Evolutionary conservation across 306 rosid species (phyloP), one percentile per base, ranked within the genome.

Genomic region (Arachis hypogaea): DNA sequence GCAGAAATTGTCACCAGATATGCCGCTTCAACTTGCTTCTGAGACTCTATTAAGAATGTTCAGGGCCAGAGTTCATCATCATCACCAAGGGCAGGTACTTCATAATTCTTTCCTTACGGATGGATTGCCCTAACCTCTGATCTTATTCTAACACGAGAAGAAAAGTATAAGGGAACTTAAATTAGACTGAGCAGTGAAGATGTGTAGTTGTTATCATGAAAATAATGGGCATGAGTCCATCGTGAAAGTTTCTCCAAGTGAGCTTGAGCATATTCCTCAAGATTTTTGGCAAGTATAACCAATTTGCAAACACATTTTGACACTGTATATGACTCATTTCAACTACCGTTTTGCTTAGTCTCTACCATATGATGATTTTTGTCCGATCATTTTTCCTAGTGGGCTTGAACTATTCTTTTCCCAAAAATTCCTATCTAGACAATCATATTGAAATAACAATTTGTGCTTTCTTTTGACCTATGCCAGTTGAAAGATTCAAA

Each of bases 11-110:
- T 94, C 97, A 43, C 88, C 93, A 38, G 95, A 88, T 82, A 92
- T 94, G 93, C 99, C 99, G 0, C 96, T 94, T 83, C 92, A 94
- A 84, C 96, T 94, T 55, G 98, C 98, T 55, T 94, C 96, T 54
- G 97, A 91, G 71, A 94, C 98, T 69, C 81, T 94, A 81, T 79
- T 92, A 62, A 86, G 97, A 83, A 86, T 92, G 95, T 83, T 90
- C 80, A 87, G 97, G 81, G 99, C 99, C 72, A 88, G 97, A 75
- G 85, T 89, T 78, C 96, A 94, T 87, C 97, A 94, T 77, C 89
- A 90, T 71, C 88, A 87, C 79, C 95, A 94, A 82, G 99, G 99
- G 64, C 90, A 86, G 89, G 99, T 94, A 78, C 73, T 75, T 44
- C 59, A 28, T 30, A 12, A 50, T 68, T 55, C 50, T 70, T 51